Evolutionary conservation across 495 filamentous ascomycete genomes (phyloP).

Genomic region (Annulohypoxylon stygium): DNA sequence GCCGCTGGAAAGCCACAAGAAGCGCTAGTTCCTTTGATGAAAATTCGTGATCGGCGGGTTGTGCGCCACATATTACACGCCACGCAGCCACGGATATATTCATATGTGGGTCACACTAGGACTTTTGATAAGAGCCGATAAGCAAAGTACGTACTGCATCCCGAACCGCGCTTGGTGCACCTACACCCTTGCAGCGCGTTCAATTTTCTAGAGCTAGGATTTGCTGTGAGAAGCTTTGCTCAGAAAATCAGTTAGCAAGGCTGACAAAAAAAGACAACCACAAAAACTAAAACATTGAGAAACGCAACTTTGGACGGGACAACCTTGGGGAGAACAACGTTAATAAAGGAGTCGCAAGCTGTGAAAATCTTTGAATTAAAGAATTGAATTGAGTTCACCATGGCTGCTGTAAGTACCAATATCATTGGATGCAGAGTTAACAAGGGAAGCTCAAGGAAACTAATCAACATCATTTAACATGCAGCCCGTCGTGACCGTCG

Average conservation of each 20-base stretch:
- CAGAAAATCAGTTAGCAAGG: conserved; percentile 24
- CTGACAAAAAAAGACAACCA: conserved; percentile 14
- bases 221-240: conserved; percentile 12
- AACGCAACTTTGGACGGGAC: neutral
- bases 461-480: conserved; percentile 35
- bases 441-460: conserved; percentile 21
- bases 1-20: conserved; percentile 14
- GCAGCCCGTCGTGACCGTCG: conserved; percentile 90
- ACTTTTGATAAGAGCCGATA: conserved; percentile 6
- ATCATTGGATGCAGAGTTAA: conserved; percentile 1
- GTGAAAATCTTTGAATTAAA: neutral
- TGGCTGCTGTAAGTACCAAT: conserved; percentile 47
- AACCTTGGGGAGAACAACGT: neutral
- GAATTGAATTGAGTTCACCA: conserved; percentile 29
- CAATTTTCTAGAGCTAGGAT: conserved; percentile 37
- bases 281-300: neutral
- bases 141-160: conserved; percentile 11
- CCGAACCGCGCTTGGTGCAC: neutral
- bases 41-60: neutral
- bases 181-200: conserved; percentile 21
- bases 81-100: neutral
- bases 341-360: neutral
- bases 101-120: neutral
- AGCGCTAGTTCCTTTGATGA: conserved; percentile 4
- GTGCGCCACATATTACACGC: neutral